Conservation (phyloP, 2,329 filamentous ascomycete species). For the Geoglossum cookeanum region DNA sequence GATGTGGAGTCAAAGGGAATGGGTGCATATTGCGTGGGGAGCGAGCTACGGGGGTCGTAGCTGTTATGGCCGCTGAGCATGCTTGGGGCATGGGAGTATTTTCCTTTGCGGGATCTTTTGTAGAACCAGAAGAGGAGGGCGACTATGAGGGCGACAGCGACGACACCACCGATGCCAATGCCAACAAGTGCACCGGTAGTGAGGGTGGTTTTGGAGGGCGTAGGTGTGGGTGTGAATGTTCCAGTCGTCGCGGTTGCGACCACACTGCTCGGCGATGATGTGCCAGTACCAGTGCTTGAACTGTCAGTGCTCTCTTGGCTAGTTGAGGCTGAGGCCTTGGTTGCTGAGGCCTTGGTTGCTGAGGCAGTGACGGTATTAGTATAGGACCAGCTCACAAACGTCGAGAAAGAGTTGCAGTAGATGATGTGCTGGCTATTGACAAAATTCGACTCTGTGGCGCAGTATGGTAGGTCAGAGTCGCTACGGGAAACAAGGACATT, state of each 20-base stretch:
- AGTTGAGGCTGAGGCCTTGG: neutral
- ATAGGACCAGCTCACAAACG: neutral
- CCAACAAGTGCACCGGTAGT: neutral
- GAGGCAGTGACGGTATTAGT: neutral
- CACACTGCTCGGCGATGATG: neutral
- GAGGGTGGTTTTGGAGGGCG: neutral
- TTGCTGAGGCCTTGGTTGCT: neutral
- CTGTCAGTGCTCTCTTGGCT: neutral
- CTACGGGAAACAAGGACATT: neutral
- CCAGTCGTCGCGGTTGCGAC: neutral
- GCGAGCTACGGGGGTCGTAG: neutral
- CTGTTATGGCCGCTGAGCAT: neutral
- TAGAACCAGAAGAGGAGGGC: neutral
- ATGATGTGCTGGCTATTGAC: neutral
- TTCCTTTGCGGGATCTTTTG: neutral
- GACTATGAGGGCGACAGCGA: neutral
- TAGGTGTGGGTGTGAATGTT: neutral
- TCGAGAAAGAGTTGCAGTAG: constrained; percentile 1
- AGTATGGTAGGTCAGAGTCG: neutral
- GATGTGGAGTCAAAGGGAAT: neutral
- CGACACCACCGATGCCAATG: neutral
- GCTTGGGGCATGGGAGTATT: too few relatives aligned
- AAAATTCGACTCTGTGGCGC: neutral
- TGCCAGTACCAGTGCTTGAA: neutral
- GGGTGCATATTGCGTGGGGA: neutral